phyloP scores from a whole-genome alignment of 2,329 filamentous ascomycete species.

The Penicillium sp. region DNA sequence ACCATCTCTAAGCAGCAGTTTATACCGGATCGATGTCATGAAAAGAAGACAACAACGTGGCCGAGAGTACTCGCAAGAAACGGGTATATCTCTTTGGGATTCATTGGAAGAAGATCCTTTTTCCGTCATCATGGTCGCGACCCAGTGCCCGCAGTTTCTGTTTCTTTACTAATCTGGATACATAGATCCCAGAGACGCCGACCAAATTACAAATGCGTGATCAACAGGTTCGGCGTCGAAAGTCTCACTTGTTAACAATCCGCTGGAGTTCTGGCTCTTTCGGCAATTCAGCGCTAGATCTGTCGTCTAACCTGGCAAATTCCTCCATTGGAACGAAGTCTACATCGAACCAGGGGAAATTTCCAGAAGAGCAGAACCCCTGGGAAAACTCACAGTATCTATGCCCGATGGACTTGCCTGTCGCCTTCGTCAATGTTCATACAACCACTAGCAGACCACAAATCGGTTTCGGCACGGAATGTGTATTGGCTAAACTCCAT shows the following conservation, averaged over 20 bases:
- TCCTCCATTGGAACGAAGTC: neutral
- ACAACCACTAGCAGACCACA: conserved; percentile 11
- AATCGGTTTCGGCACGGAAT: conserved; percentile 19
- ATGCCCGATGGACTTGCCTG: conserved; percentile 21
- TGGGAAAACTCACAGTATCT: conserved; percentile 8
- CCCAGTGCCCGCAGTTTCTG: neutral
- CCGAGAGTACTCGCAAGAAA: neutral
- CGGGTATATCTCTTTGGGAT: neutral
- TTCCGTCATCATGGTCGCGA: conserved; percentile 14
- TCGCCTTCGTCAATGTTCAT: conserved; percentile 27
- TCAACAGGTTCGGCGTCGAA: conserved; percentile 1
- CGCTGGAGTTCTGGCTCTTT: conserved; percentile 32
- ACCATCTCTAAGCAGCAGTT: conserved; percentile 25
- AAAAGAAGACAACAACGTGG: conserved; percentile 21
- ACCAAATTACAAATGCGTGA: neutral
- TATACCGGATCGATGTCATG: conserved; percentile 26
- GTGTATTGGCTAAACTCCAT: conserved; percentile 25
- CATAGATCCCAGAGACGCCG: conserved; percentile 7
- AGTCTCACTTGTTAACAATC: conserved; percentile 13
- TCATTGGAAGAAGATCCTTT: conserved; percentile 21
- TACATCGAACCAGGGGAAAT: neutral
- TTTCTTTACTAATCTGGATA: conserved; percentile 8
- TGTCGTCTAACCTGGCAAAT: conserved; percentile 3
- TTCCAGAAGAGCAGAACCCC: neutral
- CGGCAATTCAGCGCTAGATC: conserved; percentile 5